Percentiles rank a stretch among this genome's conserved stretches.
phyloP scores from a whole-genome alignment of 2,329 filamentous ascomycete genomes.

The Diaporthe citri region DNA sequence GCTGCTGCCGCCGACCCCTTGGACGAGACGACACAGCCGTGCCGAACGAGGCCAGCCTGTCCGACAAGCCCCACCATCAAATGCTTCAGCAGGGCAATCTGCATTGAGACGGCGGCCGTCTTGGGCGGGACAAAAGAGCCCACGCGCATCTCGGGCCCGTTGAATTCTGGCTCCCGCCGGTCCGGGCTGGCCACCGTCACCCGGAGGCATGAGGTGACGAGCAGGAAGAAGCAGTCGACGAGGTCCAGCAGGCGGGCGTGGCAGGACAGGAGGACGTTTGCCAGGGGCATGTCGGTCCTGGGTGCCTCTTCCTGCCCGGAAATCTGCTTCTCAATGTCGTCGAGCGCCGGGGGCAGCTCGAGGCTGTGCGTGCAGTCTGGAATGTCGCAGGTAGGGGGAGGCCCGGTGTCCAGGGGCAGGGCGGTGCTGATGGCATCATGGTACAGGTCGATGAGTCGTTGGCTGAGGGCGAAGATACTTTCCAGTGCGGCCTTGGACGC shows the following conservation, averaged over 20 bases:
- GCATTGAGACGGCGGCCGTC: constrained; percentile 50
- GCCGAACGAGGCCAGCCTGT: constrained; percentile 12
- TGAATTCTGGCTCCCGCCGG: constrained; percentile 49
- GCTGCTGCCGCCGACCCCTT: no score
- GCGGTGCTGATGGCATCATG: constrained; percentile 46
- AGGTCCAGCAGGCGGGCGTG: constrained; percentile 54
- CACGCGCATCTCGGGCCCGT: constrained; percentile 56
- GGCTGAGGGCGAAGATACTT: constrained; percentile 50
- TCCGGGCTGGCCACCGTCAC: constrained; percentile 46
- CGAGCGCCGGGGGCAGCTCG: constrained; percentile 40
- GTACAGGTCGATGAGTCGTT: constrained; percentile 53
- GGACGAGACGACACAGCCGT: neutral
- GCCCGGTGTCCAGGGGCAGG: constrained; percentile 34
- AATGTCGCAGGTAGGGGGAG: constrained; percentile 46
- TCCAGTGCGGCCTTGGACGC: constrained; percentile 49
- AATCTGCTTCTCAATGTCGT: constrained; percentile 37
- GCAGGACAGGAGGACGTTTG: constrained; percentile 53
- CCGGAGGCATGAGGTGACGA: constrained; percentile 50
- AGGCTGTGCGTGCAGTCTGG: constrained; percentile 51
- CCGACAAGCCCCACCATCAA: constrained; percentile 46
- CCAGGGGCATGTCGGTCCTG: constrained; percentile 51
- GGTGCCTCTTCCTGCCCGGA: constrained; percentile 25
- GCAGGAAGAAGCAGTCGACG: constrained; percentile 50
- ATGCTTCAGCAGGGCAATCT: constrained; percentile 50
- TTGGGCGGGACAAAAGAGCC: constrained; percentile 54